phyloP scores from a whole-genome alignment of 1,284 basidiomycete species.

The Athelia sp. region DNA sequence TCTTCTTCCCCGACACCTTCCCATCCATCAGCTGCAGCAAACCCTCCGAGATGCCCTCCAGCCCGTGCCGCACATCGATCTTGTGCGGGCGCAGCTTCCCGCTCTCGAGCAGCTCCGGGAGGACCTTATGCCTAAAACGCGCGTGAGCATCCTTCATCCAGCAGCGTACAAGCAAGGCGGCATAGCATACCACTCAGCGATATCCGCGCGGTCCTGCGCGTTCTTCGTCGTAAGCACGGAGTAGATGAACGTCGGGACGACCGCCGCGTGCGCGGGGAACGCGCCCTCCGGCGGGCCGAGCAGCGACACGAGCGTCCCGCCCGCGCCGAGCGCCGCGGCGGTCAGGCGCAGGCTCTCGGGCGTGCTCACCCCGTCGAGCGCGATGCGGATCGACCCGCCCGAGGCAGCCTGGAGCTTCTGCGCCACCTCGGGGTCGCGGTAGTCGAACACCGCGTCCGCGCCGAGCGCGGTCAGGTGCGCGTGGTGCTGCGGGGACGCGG shows the following conservation, averaged over 20 bases:
- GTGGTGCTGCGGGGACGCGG: constrained; percentile 25
- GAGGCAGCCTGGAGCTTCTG: constrained; percentile 2
- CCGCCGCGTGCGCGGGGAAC: too few relatives aligned
- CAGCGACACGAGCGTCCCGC: background rate
- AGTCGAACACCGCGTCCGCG: constrained; percentile 26
- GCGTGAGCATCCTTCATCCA: too few relatives aligned
- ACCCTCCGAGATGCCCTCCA: background rate
- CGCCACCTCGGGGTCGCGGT: constrained; percentile 6
- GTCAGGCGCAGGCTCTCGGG: background rate
- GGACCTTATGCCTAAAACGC: too few relatives aligned
- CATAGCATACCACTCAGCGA: background rate
- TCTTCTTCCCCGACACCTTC: background rate
- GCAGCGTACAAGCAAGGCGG: too few relatives aligned
- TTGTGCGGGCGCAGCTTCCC: background rate
- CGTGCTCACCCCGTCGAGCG: background rate
- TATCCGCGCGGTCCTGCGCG: background rate
- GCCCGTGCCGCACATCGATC: background rate
- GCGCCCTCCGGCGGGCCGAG: too few relatives aligned
- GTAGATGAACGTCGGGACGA: background rate
- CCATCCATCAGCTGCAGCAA: background rate
- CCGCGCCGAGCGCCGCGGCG: background rate
- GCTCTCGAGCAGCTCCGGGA: background rate
- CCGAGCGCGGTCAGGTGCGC: constrained; percentile 28
- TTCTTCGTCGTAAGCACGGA: background rate
- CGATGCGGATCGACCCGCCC: background rate